A percentile compares a stretch with the other conserved stretches of the same genome.
phyloP scores from a whole-genome alignment of 257 asterid species.

The Solanum bulbocastanum region DNA sequence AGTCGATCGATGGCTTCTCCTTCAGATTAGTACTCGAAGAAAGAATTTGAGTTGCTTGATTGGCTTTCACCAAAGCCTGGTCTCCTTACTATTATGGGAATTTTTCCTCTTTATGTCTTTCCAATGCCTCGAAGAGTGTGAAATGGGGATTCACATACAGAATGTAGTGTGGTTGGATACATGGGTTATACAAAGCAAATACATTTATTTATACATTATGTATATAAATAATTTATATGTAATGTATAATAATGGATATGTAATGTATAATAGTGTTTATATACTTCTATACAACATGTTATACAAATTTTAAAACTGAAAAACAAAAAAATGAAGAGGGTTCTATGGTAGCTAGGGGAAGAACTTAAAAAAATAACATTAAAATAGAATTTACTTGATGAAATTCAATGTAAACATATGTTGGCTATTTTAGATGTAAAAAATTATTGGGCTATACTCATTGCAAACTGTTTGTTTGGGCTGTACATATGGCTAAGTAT shows the following conservation, averaged over 20 bases:
- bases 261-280: not conserved
- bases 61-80: slow-evolving; percentile 59
- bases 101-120: not conserved
- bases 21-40: slow-evolving; percentile 35
- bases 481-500: not conserved
- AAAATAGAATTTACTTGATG: not conserved
- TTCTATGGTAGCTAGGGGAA: not conserved
- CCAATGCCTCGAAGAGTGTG: not conserved
- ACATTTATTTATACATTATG: not conserved
- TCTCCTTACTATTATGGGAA: slow-evolving; percentile 21
- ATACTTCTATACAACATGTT: not conserved
- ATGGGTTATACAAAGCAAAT: not conserved
- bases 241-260: not conserved
- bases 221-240: not conserved
- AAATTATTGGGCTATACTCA: not conserved
- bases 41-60: slow-evolving; percentile 47
- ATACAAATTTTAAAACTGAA: not conserved
- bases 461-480: not conserved
- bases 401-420: not conserved
- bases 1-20: slow-evolving; percentile 26
- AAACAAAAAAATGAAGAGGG: not conserved
- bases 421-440: not conserved
- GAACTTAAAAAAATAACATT: not conserved
- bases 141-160: not conserved
- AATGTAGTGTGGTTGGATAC: not conserved